Evolutionary conservation across 1,139 yeast species (phyloP), one percentile per base, ranked within the genome.

Genomic region (Pichia sp.): DNA sequence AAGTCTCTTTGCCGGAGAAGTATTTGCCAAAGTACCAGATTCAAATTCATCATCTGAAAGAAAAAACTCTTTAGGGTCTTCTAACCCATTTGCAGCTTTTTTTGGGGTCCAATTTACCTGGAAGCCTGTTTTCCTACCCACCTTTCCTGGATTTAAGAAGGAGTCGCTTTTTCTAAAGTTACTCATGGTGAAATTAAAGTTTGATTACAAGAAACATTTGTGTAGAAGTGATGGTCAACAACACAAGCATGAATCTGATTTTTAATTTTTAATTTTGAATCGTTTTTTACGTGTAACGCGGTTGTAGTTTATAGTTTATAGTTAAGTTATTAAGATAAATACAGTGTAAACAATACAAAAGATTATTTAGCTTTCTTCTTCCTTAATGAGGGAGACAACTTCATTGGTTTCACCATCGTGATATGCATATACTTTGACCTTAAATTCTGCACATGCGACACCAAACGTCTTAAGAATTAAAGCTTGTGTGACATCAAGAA

Each of bases 401-500:
- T 62, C 62, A 36, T 57, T 60, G 14, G 64, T 50, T 54, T 84
- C 87, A 55, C 76, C 79, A 65, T 84, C 81, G 67, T 87, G 93
- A 70, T 77, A 87, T 25, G 95, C 96, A 61, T 84, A 71, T 58
- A 86, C 73, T 62, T 81, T 78, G 53, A 93, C 93, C 69, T 84
- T 88, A 72, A 91, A 93, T 67, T 89, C 91, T 49, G 96, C 80
- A 54, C 91, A 89, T 30, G 97, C 97, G 55, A 93, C 81, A 64
- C 99, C 99, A 70, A 93, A 95, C 65, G 89, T 95, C 72, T 95
- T 95, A 69, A 93, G 77, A 54, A 93, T 81, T 63, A 93, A 79
- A 34, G 98, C 95, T 73, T 95, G 96, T 66, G 88, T 86, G 53
- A 91, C 95, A 70, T 90, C 95, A 59, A 95, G 77, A 41, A 77